Conservation (phyloP, 768 basidiomycete species). For the Russula brevipes region DNA sequence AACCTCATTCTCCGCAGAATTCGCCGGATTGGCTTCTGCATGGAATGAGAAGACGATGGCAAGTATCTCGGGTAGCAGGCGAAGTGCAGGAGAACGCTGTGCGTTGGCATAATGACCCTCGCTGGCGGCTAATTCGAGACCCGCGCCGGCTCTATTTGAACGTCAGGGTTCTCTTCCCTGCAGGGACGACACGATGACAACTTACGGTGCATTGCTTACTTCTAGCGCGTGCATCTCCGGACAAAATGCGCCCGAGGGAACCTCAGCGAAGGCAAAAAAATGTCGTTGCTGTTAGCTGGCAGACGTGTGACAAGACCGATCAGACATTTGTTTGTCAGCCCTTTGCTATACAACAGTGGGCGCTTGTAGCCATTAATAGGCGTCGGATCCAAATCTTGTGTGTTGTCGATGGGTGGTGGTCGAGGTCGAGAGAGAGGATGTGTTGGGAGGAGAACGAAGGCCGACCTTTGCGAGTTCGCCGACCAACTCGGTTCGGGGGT, state of each 20-base stretch:
- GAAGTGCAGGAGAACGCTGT: neutral
- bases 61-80: conserved; percentile 16
- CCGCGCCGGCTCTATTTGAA: neutral
- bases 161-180: neutral
- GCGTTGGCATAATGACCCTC: neutral
- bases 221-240: neutral
- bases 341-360: too few species aligned
- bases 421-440: too few species aligned
- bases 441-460: too few species aligned
- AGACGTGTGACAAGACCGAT: neutral
- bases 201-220: neutral
- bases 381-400: too few species aligned
- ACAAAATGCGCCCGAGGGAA: neutral
- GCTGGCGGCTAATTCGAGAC: neutral
- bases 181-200: neutral
- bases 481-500: too few species aligned
- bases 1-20: neutral
- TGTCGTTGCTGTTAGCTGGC: neutral
- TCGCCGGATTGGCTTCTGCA: conserved; percentile 2
- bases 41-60: conserved; percentile 9
- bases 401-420: too few species aligned
- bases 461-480: too few species aligned
- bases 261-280: too few species aligned
- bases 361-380: too few species aligned
- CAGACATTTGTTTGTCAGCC: neutral